Evolutionary conservation across 306 rosid species (phyloP).

Genomic region (Bauhinia variegata): DNA sequence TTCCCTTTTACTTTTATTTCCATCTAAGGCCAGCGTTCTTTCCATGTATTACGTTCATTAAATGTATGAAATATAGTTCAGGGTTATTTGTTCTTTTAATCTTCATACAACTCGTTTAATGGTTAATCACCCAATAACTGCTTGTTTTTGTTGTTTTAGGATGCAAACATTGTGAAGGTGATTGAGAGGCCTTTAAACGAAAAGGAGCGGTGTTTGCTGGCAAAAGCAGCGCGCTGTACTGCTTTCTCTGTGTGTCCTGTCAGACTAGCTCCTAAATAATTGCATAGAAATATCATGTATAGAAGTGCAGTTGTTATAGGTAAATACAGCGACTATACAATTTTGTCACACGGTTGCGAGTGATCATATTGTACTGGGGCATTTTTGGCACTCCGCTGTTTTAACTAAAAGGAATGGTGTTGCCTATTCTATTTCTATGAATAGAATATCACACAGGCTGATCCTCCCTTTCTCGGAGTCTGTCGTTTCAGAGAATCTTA

Average conservation of each 20-base stretch:
- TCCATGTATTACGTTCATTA: slow-evolving; percentile 2
- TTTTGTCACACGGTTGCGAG: slow-evolving; percentile 18
- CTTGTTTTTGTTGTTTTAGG: slow-evolving; percentile 51
- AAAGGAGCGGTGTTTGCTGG: slow-evolving; percentile 84
- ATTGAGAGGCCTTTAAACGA: slow-evolving; percentile 92
- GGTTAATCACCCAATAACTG: slow-evolving; percentile 28
- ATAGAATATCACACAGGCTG: slow-evolving; percentile 1
- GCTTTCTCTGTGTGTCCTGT: slow-evolving; percentile 91
- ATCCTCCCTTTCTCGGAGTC: neutral
- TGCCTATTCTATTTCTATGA: neutral
- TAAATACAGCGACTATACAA: slow-evolving; percentile 24
- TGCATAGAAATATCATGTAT: slow-evolving; percentile 12
- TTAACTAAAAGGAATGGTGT: slow-evolving; percentile 1
- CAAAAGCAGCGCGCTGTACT: slow-evolving; percentile 94
- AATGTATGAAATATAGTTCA: neutral
- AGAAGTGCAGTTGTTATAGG: slow-evolving; percentile 19
- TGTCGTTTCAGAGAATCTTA: no score
- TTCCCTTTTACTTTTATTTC: slow-evolving; percentile 17
- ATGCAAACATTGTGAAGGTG: slow-evolving; percentile 84
- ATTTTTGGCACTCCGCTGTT: slow-evolving; percentile 19
- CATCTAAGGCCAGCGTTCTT: slow-evolving; percentile 3
- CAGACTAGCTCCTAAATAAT: slow-evolving; percentile 77
- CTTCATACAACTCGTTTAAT: neutral
- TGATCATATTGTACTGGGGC: neutral
- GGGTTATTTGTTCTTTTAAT: neutral